A percentile compares a stretch with the other conserved stretches of the same genome.
These are phyloP conservation scores for Fusarium solani-melongenae DNA, from an alignment of 2,329 filamentous ascomycete genomes.

Conservation along the genomic window DNA sequence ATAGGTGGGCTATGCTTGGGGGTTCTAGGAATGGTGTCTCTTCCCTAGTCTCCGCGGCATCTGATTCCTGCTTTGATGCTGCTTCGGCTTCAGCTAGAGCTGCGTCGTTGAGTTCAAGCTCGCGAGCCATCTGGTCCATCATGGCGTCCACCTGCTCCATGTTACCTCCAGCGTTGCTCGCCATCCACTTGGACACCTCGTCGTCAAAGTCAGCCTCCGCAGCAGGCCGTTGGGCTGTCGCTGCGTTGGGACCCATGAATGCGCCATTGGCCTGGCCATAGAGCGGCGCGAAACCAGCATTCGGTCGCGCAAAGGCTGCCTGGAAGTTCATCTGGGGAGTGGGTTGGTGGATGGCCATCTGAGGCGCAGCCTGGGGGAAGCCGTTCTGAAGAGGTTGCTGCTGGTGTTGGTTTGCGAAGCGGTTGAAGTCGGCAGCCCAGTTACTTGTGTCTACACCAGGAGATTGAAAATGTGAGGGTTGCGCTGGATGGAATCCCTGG, in stretches of 20 bases:
- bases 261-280: conserved; percentile 43
- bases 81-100: conserved; percentile 38
- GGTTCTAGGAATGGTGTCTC: conserved; percentile 41
- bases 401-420: conserved; percentile 44
- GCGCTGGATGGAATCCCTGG: conserved; percentile 33
- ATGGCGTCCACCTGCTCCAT: conserved; percentile 56
- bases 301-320: conserved; percentile 45
- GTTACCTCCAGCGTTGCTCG: conserved; percentile 44
- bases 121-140: conserved; percentile 56
- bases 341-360: conserved; percentile 38
- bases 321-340: conserved; percentile 45
- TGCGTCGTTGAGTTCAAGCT: conserved; percentile 52
- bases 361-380: conserved; percentile 35
- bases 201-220: conserved; percentile 52
- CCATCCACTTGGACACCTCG: conserved; percentile 57
- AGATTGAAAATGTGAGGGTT: conserved; percentile 40
- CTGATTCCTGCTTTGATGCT: conserved; percentile 11
- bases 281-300: conserved; percentile 42
- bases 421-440: conserved; percentile 54
- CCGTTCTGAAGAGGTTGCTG: conserved; percentile 37
- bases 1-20: conserved; percentile 48
- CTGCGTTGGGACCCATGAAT: conserved; percentile 37
- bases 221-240: conserved; percentile 35
- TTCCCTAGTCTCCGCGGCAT: conserved; percentile 8
- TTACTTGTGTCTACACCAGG: conserved; percentile 40